Conservation (phyloP, 2,329 filamentous ascomycete genomes). For the Aspergillus caelatus region DNA sequence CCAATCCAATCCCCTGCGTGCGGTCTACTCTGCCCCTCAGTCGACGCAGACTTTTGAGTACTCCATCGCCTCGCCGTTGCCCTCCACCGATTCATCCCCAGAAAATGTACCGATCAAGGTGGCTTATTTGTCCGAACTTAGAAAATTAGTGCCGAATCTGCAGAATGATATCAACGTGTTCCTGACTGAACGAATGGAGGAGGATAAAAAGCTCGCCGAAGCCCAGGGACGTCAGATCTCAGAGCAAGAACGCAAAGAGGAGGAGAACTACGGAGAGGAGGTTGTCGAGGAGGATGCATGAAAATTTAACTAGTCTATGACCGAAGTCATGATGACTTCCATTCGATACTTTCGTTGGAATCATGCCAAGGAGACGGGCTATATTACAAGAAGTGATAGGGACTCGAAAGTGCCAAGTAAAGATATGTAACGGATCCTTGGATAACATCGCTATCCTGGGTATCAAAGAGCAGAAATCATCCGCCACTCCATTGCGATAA, state of each 20-base stretch:
- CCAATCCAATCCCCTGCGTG: conserved; percentile 21
- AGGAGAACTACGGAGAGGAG: conserved; percentile 80
- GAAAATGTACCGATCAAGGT: conserved; percentile 47
- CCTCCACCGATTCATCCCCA: conserved; percentile 21
- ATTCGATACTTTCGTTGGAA: neutral
- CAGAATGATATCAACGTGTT: conserved; percentile 63
- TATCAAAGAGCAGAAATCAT: conserved; percentile 38
- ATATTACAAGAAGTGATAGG: neutral
- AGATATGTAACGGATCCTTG: conserved; percentile 21
- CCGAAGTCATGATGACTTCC: conserved; percentile 14
- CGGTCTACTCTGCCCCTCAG: conserved; percentile 34
- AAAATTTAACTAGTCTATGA: conserved; percentile 8
- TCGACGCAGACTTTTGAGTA: conserved; percentile 37
- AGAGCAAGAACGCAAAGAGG: conserved; percentile 47
- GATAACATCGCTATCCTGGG: conserved; percentile 34
- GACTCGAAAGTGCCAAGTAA: conserved; percentile 5
- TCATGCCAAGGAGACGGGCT: neutral
- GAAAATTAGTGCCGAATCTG: conserved; percentile 52
- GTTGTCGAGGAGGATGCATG: conserved; percentile 66
- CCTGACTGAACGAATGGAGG: conserved; percentile 64
- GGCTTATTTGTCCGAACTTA: conserved; percentile 57
- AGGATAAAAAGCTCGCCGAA: conserved; percentile 54
- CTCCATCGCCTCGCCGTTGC: conserved; percentile 27
- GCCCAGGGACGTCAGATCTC: conserved; percentile 38
- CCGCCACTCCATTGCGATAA: conserved; percentile 21